Evolutionary conservation across 768 basidiomycete species (phyloP), one percentile per base, ranked within the genome.

Genomic region (Lentinula lateritia): DNA sequence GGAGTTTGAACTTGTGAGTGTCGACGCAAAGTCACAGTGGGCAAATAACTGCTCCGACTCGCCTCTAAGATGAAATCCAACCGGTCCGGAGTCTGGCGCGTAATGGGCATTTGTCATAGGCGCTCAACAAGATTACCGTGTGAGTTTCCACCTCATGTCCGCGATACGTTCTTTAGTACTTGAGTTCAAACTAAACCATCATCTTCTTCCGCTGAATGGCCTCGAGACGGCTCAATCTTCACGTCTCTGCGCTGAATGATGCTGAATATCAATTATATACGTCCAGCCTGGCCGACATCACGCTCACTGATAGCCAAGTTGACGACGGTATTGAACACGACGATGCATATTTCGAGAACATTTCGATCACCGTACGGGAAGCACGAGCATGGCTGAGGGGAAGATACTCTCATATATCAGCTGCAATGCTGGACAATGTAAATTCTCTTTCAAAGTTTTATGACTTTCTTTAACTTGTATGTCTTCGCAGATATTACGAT

Each of bases 381-480:
- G 86, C 79, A 9, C 76, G 89, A 42, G 90, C 87, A 4, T 92
- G 90, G 90, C 72, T 92, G 54, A 74, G 88, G 23, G 90, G 91
- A 12, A 76, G 89, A 62, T 92, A 89, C 67, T 73, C 82, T 5
- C 75, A 80, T 64, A 68, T 92, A 6, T 69, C 78, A 12, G 78
- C 78, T 1, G 66, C 74, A 7, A 77, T 76, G 45, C 81, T 92
- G 43, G 90, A 92, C 72, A 68, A 73, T 65, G 89, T 90, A 65
- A 62, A 82, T 60, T 60, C 43, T 16, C 75, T 50, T 50, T 61
- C 35, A 0, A 3, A 28, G 28, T 61, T n/a, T 60, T 56, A 12
- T 48, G n/a, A 63, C 46, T 43, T 15, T 32, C 28, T 52, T 13
- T 13, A 28, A 6, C 56, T 45, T 41, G 15, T 41, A 9, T 39